Evolutionary conservation across 1,139 yeast species (phyloP).

Genomic region (Suhomyces anneliseae): DNA sequence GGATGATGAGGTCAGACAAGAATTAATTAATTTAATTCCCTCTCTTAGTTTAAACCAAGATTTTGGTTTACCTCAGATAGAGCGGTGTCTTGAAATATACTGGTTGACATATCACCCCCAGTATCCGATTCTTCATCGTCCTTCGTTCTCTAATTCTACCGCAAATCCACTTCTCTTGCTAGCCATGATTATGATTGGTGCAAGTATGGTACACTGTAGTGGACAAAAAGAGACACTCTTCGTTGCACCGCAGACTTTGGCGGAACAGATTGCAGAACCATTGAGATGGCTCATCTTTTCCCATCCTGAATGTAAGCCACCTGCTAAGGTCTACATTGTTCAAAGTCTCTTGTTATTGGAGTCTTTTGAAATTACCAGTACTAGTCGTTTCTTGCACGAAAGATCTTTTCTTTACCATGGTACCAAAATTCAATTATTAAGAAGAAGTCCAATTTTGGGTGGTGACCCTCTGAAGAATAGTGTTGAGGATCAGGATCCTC

Average conservation of each 20-base stretch:
- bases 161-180: constrained; percentile 54
- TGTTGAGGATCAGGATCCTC: constrained; percentile 14
- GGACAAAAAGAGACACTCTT: constrained; percentile 17
- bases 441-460: constrained; percentile 71
- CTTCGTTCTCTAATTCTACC: constrained; percentile 55
- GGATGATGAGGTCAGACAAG: constrained; percentile 28
- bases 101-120: constrained; percentile 64
- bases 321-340: constrained; percentile 62
- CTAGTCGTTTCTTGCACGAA: constrained; percentile 62
- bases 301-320: constrained; percentile 53
- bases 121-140: constrained; percentile 59
- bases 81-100: constrained; percentile 33
- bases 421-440: constrained; percentile 64
- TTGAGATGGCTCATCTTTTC: constrained; percentile 62
- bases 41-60: constrained; percentile 30
- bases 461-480: constrained; percentile 48
- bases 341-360: constrained; percentile 64
- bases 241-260: constrained; percentile 21
- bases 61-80: constrained; percentile 26
- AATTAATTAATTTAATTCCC: constrained; percentile 33
- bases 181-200: constrained; percentile 56
- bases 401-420: constrained; percentile 76
- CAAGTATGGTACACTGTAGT: constrained; percentile 24
- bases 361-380: constrained; percentile 52
- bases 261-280: constrained; percentile 54